Conservation (phyloP, 73 alveolate species). For the Paramecium caudatum region DNA sequence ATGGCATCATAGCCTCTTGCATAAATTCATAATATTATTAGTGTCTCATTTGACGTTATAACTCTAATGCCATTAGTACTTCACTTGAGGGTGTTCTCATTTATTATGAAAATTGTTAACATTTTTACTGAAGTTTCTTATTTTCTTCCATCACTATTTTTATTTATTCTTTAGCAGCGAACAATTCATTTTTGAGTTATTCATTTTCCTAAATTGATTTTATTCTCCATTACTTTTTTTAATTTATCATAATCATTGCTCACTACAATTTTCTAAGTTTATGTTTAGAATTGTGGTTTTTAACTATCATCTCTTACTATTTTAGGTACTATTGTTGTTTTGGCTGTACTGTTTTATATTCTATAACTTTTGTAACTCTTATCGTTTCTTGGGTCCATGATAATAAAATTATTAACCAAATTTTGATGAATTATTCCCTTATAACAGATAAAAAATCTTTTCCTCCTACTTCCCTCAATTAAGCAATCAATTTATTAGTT, state of each 20-base stretch:
- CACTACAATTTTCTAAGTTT: slow-evolving; percentile 9
- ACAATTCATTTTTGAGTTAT: neutral
- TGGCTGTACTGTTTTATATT: too few relatives aligned
- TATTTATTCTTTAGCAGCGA: slow-evolving; percentile 5
- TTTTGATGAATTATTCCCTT: slow-evolving; percentile 17
- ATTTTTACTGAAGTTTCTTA: slow-evolving; percentile 2
- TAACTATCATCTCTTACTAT: neutral
- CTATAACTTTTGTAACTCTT: too few relatives aligned
- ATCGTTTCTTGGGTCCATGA: too few relatives aligned
- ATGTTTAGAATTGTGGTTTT: neutral
- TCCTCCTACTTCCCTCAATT: neutral
- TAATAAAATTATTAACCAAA: too few relatives aligned
- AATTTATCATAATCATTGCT: slow-evolving; percentile 17
- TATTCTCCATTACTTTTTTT: slow-evolving; percentile 14
- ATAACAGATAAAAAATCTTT: neutral
- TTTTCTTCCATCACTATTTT: slow-evolving; percentile 5
- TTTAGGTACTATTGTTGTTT: slow-evolving; percentile 21
- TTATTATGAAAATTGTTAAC: neutral
- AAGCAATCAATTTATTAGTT: slow-evolving; percentile 8
- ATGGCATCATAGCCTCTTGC: slow-evolving; percentile 59
- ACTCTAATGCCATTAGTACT: neutral
- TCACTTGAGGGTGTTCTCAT: neutral
- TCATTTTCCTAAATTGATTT: slow-evolving; percentile 44
- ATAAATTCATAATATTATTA: slow-evolving; percentile 42
- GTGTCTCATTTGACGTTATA: neutral